phyloP scores from a whole-genome alignment of 176 grass and related monocot genomes.

The Alopecurus myosuroides region DNA sequence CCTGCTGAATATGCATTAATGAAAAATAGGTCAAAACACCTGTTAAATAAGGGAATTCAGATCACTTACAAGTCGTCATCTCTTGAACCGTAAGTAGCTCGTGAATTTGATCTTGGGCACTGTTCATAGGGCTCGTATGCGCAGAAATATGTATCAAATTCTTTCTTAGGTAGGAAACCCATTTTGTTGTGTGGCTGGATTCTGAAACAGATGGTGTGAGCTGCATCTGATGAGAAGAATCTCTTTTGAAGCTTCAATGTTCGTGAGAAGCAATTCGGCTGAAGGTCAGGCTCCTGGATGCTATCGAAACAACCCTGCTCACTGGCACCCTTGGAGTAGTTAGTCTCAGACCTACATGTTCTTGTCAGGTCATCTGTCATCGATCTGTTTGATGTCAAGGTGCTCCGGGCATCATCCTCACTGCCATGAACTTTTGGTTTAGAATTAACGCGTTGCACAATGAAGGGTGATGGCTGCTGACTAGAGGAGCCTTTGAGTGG shows the following conservation, averaged over 20 bases:
- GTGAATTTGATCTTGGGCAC: constrained; percentile 69
- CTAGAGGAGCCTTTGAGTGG: constrained; percentile 58
- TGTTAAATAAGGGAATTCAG: constrained; percentile 2
- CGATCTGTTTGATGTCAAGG: constrained; percentile 66
- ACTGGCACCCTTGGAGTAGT: constrained; percentile 57
- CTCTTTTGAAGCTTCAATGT: constrained; percentile 79
- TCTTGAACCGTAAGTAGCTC: constrained; percentile 84
- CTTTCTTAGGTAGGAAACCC: constrained; percentile 73
- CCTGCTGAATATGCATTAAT: neutral
- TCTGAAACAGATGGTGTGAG: constrained; percentile 69
- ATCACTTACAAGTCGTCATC: constrained; percentile 87
- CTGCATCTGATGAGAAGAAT: constrained; percentile 57
- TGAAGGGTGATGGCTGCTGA: constrained; percentile 46
- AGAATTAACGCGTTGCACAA: constrained; percentile 36
- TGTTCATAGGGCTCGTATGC: constrained; percentile 75
- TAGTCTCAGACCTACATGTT: constrained; percentile 49
- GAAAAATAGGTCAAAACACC: neutral
- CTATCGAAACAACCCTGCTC: constrained; percentile 51
- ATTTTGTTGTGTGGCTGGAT: constrained; percentile 81
- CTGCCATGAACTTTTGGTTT: constrained; percentile 39
- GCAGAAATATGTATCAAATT: constrained; percentile 85
- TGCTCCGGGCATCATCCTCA: constrained; percentile 53
- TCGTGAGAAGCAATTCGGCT: constrained; percentile 81
- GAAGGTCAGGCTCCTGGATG: constrained; percentile 68
- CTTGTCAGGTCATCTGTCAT: constrained; percentile 55